Percentiles rank a stretch among this genome's conserved stretches.
These are phyloP conservation scores for Globisporangium nunn DNA, from an alignment of 352 stramenopile genomes.

Conservation along the genomic window DNA sequence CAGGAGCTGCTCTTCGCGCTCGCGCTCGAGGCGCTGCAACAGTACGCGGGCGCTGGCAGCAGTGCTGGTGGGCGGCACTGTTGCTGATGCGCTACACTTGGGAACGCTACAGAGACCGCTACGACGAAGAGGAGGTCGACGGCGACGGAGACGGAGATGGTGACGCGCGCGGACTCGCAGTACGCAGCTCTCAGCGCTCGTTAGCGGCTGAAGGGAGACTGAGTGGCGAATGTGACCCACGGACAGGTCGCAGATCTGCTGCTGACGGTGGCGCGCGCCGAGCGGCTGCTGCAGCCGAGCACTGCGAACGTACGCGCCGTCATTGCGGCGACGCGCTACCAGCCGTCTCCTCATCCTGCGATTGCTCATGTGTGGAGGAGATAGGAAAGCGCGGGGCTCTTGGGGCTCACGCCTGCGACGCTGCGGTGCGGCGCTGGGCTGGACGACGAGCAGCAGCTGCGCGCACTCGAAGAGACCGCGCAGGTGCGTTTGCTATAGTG, in stretches of 20 bases:
- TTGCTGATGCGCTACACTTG: neutral
- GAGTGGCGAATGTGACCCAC: neutral
- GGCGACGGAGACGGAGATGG: neutral
- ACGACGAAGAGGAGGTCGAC: neutral
- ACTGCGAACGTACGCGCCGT: neutral
- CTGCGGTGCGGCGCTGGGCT: slow-evolving; percentile 17
- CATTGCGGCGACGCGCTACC: too few species aligned
- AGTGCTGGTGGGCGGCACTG: too few species aligned
- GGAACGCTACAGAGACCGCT: neutral
- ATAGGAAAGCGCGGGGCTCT: slow-evolving; percentile 3
- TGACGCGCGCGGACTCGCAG: slow-evolving; percentile 12
- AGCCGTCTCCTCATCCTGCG: too few species aligned
- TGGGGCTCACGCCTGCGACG: slow-evolving; percentile 18
- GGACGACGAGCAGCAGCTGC: slow-evolving; percentile 9
- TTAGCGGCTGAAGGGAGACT: neutral
- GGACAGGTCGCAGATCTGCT: slow-evolving; percentile 20
- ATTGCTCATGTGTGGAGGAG: neutral
- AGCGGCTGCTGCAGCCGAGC: slow-evolving; percentile 17
- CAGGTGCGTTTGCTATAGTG: slow-evolving; percentile 9
- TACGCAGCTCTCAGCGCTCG: neutral
- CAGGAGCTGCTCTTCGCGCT: slow-evolving; percentile 25
- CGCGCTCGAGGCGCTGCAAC: slow-evolving; percentile 21
- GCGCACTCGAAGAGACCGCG: slow-evolving; percentile 16
- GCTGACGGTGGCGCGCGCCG: slow-evolving; percentile 21
- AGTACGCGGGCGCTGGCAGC: slow-evolving; percentile 3